Conservation (phyloP, 352 stramenopile genomes). For the Phytophthora capsici region DNA sequence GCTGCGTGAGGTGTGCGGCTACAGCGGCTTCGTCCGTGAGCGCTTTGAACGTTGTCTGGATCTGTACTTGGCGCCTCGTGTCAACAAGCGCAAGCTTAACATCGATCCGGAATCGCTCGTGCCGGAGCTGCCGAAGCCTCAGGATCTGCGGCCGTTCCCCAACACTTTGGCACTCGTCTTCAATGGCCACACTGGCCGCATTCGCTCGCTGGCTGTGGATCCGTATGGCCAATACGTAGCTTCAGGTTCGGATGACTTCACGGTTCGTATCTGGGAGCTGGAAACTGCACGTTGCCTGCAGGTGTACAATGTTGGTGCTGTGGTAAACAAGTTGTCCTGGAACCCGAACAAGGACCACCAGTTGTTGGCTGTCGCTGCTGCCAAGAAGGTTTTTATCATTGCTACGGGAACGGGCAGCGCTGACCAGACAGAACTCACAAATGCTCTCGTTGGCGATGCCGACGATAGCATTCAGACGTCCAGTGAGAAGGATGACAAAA, state of each 20-base stretch:
- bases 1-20: constrained; percentile 96
- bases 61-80: constrained; percentile 98
- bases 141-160: constrained; percentile 98
- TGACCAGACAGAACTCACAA: constrained; percentile 95
- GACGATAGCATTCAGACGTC: constrained; percentile 70
- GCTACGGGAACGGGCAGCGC: constrained; percentile 94
- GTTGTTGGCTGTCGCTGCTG: constrained; percentile 93
- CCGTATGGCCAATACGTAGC: constrained; percentile 98
- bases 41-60: constrained; percentile 99
- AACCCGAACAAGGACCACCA: constrained; percentile 97
- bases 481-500: constrained; percentile 44
- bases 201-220: constrained; percentile 94
- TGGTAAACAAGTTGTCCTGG: constrained; percentile 95
- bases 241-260: constrained; percentile 96
- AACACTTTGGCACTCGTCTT: constrained; percentile 93
- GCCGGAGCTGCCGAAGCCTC: constrained; percentile 96
- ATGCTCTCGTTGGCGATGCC: constrained; percentile 92
- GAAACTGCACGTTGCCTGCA: constrained; percentile 93
- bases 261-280: constrained; percentile 97
- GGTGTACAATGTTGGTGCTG: constrained; percentile 91
- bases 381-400: constrained; percentile 93
- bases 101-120: constrained; percentile 98
- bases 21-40: constrained; percentile 97
- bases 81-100: constrained; percentile 96
- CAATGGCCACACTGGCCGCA: constrained; percentile 88